Base-by-base conservation (phyloP, 2,329 filamentous ascomycete genomes). In the Fusarium torreyae region DNA sequence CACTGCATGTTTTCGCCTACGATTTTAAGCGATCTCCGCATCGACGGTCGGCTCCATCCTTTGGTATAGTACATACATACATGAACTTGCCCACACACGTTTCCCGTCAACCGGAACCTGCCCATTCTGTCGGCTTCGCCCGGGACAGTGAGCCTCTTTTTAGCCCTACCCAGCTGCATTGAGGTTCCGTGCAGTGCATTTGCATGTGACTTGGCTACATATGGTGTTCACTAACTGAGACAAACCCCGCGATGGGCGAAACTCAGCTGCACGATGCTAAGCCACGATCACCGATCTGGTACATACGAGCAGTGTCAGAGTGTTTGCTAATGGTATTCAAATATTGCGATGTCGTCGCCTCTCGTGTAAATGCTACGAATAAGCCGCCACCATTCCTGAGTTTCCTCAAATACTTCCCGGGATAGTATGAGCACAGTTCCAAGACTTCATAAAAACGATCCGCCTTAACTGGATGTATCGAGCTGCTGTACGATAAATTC, bases 51-150 rank as follows among this genome's bases (percentile, higher is more conserved):
- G 57, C 48, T 42, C 61, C 44, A 66, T 59, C 22, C 40, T 50
- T 28, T 38, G 22, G 36, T 42, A 31, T 10, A 31, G 17, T 38
- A 54, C 22, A 24, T 61, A 56, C 18, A 24, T 45, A 54, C 33
- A 56, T 49, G 26, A 55, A 56, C 42, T 43, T 39, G 24, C 26
- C 38, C 18, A 24, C 42, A 56, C 38, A 17, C 20, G 33, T 40
- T 26, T 39, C 66, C 48, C 18, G 39, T 43, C 33, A 46, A 62
- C 57, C 49, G 52, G 66, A 49, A 57, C 36, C 44, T 51, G 45
- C 42, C 9, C 20, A 45, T 38, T 51, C 33, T 38, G 55, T 59
- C 44, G 52, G 57, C 54, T 65, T 68, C 34, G 22, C 39, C 50
- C 39, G 18, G 46, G 22, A 53, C 17, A 18, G 14, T 31, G 18